These are phyloP conservation scores for Coemansia biformis DNA, from an alignment of 192 early-diverging fungal genomes.

Conservation along the genomic window DNA sequence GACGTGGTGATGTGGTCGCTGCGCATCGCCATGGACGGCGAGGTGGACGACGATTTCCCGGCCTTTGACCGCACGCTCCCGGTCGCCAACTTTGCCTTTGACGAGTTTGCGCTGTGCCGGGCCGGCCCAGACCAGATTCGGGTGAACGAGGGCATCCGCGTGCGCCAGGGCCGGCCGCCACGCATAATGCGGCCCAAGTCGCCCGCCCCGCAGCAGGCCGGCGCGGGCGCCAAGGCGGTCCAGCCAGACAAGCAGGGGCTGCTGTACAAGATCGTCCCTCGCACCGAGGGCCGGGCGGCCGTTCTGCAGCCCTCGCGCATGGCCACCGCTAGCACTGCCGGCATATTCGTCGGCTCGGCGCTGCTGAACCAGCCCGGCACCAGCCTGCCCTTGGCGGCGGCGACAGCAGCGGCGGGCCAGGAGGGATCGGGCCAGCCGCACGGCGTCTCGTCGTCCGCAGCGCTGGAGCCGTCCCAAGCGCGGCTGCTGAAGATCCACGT, in stretches of 20 bases:
- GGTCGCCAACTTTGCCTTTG: constrained; percentile 80
- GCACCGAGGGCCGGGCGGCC: no score
- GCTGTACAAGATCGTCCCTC: no score
- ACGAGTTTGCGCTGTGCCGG: constrained; percentile 85
- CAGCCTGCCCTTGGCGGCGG: background rate
- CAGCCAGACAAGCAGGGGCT: no score
- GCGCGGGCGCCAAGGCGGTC: no score
- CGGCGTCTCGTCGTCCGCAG: no score
- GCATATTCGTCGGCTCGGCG: constrained; percentile 33
- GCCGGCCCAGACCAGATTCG: constrained; percentile 69
- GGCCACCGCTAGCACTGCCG: constrained; percentile 26
- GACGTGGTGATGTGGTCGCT: constrained; percentile 81
- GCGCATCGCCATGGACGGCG: constrained; percentile 92
- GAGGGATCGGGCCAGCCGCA: no score
- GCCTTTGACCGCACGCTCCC: constrained; percentile 83
- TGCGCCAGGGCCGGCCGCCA: constrained; percentile 35
- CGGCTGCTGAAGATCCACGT: constrained; percentile 31
- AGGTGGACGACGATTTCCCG: constrained; percentile 94
- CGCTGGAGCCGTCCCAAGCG: constrained; percentile 8
- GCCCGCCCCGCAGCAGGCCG: constrained; percentile 7
- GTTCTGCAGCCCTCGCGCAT: constrained; percentile 37
- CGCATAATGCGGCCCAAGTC: constrained; percentile 42
- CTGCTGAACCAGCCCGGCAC: constrained; percentile 7
- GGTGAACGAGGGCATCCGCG: constrained; percentile 45
- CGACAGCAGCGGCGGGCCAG: background rate